phyloP scores from a whole-genome alignment of 495 filamentous ascomycete genomes.

The Parmelia sp. region DNA sequence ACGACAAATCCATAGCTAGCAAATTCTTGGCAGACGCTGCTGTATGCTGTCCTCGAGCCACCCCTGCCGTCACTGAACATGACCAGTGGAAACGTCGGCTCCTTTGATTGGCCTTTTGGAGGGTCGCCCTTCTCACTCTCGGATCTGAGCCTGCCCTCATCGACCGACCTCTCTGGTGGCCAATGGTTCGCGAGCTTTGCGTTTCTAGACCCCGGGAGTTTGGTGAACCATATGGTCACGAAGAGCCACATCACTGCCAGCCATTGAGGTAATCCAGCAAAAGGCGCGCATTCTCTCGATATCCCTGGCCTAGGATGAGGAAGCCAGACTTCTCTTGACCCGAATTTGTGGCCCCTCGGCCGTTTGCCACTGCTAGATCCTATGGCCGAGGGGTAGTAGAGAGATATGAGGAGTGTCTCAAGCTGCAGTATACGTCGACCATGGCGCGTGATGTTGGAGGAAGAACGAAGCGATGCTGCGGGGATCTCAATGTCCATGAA shows the following conservation, averaged over 20 bases:
- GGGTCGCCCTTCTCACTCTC: conserved; percentile 29
- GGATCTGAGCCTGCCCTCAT: conserved; percentile 25
- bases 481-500: conserved; percentile 13
- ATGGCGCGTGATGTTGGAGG: conserved; percentile 10
- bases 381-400: conserved; percentile 7
- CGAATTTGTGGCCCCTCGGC: conserved; percentile 24
- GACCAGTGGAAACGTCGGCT: conserved; percentile 34
- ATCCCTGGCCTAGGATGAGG: conserved; percentile 42
- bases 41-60: conserved; percentile 39
- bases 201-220: conserved; percentile 52
- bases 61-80: conserved; percentile 44
- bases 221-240: conserved; percentile 48
- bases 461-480: conserved; percentile 5
- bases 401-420: conserved; percentile 1
- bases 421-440: conserved; percentile 9
- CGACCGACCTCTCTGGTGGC: conserved; percentile 32
- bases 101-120: conserved; percentile 21
- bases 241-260: conserved; percentile 42
- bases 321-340: conserved; percentile 49
- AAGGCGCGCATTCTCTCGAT: conserved; percentile 49
- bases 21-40: conserved; percentile 39
- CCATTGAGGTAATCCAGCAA: conserved; percentile 40
- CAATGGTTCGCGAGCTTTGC: conserved; percentile 38
- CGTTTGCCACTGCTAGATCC: conserved; percentile 10
- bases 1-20: conserved; percentile 44